Evolutionary conservation across 1,139 yeast species (phyloP), one percentile per base, ranked within the genome.

Genomic region (Wickerhamomyces sp.): DNA sequence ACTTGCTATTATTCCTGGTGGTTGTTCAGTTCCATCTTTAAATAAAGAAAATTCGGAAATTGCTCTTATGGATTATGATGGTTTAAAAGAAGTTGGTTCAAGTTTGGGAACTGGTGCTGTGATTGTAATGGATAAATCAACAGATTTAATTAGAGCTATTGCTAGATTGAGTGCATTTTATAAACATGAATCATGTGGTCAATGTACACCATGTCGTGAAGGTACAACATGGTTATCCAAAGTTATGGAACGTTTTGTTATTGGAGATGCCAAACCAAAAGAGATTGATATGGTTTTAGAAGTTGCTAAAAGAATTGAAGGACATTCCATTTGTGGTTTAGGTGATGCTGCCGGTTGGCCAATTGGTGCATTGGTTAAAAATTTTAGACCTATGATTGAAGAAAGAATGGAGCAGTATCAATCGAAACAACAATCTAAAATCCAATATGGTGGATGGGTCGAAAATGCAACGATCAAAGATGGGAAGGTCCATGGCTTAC

Each of bases 281-380:
- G 95, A 87, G 68, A 87, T 87, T 58, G 95, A 87, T 62, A 80
- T 79, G 85, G 79, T 88, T 49, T 76, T 75, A 60, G 95, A 87
- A 68, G 78, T 87, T 56, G 81, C 91, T 51, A 84, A 86, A 70
- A 88, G 85, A 64, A 79, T 87, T 57, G 95, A 87, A 68, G 95
- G 94, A 44, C 95, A 87, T 69, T 86, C 95, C 46, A 87, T 87
- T 60, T 87, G 95, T 71, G 95, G 94, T 30, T 74, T 87, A 59
- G 95, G 95, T 52, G 95, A 87, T 66, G 95, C 95, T 37, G 90
- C 95, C 50, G 91, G 94, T 40, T 87, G 95, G 95, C 95, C 95
- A 42, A 75, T 87, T 50, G 95, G 87, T 70, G 95, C 95, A 48
- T 76, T 87, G 57, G 84, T 87, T 57, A 81, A 83, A 63, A 81